Percentiles rank a stretch among this genome's conserved stretches.
phyloP scores from a whole-genome alignment of 2,329 filamentous ascomycete species.

The Penicillium frequentans region DNA sequence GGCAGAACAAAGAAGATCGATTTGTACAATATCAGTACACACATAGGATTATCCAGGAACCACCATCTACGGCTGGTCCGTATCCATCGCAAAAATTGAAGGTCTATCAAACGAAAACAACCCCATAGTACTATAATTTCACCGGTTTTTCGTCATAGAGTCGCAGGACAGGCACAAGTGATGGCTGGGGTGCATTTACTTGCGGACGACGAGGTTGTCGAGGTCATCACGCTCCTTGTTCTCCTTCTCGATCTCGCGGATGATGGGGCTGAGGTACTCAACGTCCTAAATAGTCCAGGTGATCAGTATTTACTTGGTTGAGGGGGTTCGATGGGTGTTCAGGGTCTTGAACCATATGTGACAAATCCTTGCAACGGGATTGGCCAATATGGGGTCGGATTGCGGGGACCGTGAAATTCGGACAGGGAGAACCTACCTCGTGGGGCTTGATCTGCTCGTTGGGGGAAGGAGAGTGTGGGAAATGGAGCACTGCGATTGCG shows the following conservation, averaged over 20 bases:
- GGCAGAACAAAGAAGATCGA: slow-evolving; percentile 32
- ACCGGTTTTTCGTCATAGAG: slow-evolving; percentile 21
- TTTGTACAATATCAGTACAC: slow-evolving; percentile 46
- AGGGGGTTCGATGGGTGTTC: not conserved
- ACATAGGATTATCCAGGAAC: slow-evolving; percentile 26
- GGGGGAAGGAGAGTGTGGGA: slow-evolving; percentile 65
- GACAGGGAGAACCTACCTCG: slow-evolving; percentile 52
- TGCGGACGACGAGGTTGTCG: slow-evolving; percentile 63
- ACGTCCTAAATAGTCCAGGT: slow-evolving; percentile 54
- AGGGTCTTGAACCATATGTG: slow-evolving; percentile 16
- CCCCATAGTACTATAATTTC: slow-evolving; percentile 19
- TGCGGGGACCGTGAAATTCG: slow-evolving; percentile 26
- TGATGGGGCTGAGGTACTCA: slow-evolving; percentile 66
- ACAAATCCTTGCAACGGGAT: slow-evolving; percentile 40
- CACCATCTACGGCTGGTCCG: slow-evolving; percentile 23
- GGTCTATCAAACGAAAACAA: slow-evolving; percentile 21
- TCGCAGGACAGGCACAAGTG: slow-evolving; percentile 14
- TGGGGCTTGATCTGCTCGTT: slow-evolving; percentile 67
- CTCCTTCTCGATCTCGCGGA: slow-evolving; percentile 68
- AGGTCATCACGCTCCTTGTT: slow-evolving; percentile 66
- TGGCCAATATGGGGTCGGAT: slow-evolving; percentile 28
- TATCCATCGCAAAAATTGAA: slow-evolving; percentile 22
- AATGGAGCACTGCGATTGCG: slow-evolving; percentile 58
- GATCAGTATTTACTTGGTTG: slow-evolving; percentile 16
- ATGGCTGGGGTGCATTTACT: slow-evolving; percentile 30